Base-by-base conservation (phyloP, 1,284 basidiomycete species). In the Papiliotrema fonsecae region DNA sequence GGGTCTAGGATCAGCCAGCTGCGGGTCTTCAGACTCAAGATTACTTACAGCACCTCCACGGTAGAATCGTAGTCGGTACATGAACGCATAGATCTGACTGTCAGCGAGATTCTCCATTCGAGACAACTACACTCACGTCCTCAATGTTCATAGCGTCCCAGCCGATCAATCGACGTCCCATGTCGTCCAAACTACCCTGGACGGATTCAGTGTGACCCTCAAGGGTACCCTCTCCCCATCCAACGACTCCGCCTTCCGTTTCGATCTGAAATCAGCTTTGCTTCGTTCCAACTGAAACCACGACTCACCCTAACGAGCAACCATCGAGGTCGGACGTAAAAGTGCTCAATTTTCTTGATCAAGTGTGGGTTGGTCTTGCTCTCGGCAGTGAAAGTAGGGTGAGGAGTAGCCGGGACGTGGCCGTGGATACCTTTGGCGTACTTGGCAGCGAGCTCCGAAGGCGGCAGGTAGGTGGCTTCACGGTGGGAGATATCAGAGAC, bases 321-420 rank as follows among this genome's bases (percentile, higher is more conserved):
- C 86, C 86, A 87, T 52, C 84, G 77, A 0, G 85, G 85, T 24
- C 82, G 82, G 16, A 87, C 75, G 51, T 84, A 81, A 69, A 88
- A 88, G 43, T 63, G 65, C 54, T 77, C 76, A 45, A 77, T 67
- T 36, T 48, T 62, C 53, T 64, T 65, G 56, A 69, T 70, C 42
- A 57, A 48, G 36, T 58, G 49, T 2, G 54, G 56, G 39, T 58
- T 61, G 24, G 26, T 45, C 2, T 36, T 46, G 6, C 45, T 56
- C n/a, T n/a, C n/a, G 22, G 62, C 57, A 22, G 56, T 52, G 2
- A 55, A 49, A 25, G 60, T 57, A 0, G 66, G 50, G 47, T 68
- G 58, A 4, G 65, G 60, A 13, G 44, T 51, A 31, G 53, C 50
- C 3, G 57, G 56, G 9, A 42, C 26, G 24, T 56, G 56, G 26